Evolutionary conservation across 805 yeast genomes (phyloP).

Genomic region (Candida xyloterini): DNA sequence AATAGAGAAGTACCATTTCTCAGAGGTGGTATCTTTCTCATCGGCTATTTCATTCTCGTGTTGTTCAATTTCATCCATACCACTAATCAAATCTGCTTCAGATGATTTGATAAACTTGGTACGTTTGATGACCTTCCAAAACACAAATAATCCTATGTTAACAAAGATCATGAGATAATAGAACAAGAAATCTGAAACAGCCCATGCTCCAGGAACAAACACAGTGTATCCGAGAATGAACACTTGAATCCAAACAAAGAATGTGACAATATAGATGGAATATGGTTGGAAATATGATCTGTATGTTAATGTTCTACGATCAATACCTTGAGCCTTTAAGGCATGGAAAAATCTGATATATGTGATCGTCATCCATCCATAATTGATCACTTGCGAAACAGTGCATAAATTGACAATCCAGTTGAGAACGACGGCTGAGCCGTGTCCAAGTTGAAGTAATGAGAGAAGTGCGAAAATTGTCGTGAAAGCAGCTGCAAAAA

Average conservation of each 20-base stretch:
- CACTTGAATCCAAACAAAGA: conserved; percentile 31
- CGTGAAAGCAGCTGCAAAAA: conserved; percentile 50
- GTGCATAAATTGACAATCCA: conserved; percentile 48
- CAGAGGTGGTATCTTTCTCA: conserved; percentile 6
- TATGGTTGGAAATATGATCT: conserved; percentile 42
- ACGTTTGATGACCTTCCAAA: conserved; percentile 37
- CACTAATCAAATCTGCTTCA: conserved; percentile 39
- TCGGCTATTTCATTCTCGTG: conserved; percentile 32
- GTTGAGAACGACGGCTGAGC: conserved; percentile 35
- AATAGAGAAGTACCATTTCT: conserved; percentile 7
- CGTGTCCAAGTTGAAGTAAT: conserved; percentile 50
- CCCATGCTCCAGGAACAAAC: conserved; percentile 40
- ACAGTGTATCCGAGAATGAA: conserved; percentile 38
- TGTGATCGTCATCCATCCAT: conserved; percentile 42
- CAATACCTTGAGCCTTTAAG: conserved; percentile 38
- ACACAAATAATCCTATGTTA: conserved; percentile 34
- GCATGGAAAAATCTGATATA: conserved; percentile 44
- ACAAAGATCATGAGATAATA: conserved; percentile 42
- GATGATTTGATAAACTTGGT: conserved; percentile 35
- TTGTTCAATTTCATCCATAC: conserved; percentile 38
- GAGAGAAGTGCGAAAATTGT: conserved; percentile 62
- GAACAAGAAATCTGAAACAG: conserved; percentile 37
- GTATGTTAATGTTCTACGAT: conserved; percentile 39
- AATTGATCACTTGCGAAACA: conserved; percentile 45
- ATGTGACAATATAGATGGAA: conserved; percentile 32